phyloP scores from a whole-genome alignment of 176 grass and related monocot species.

The Areca catechu region DNA sequence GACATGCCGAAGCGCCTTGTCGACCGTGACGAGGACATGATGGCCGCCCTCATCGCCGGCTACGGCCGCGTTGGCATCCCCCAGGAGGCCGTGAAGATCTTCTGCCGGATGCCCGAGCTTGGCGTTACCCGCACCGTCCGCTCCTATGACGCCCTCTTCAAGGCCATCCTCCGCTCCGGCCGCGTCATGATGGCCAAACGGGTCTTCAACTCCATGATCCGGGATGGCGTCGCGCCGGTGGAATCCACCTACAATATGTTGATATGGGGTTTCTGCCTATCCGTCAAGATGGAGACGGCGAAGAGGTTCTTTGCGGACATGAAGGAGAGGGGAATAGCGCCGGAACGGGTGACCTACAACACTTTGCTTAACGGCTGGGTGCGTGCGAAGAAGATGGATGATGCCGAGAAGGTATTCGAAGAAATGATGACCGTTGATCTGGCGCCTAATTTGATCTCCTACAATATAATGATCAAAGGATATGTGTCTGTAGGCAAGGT shows the following conservation, averaged over 20 bases:
- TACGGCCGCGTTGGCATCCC: constrained; percentile 68
- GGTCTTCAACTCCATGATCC: constrained; percentile 74
- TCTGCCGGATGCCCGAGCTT: constrained; percentile 81
- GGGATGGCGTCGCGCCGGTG: constrained; percentile 31
- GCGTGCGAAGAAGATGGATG: constrained; percentile 50
- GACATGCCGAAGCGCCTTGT: constrained; percentile 67
- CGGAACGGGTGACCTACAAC: constrained; percentile 64
- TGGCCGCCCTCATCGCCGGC: constrained; percentile 50
- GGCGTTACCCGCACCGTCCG: constrained; percentile 49
- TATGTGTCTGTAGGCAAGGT: constrained; percentile 41
- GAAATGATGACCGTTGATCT: constrained; percentile 45
- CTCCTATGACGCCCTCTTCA: constrained; percentile 86
- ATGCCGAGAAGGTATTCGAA: constrained; percentile 66
- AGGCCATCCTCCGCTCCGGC: constrained; percentile 67
- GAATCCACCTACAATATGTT: constrained; percentile 71
- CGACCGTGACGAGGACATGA: constrained; percentile 49
- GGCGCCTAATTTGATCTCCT: constrained; percentile 43
- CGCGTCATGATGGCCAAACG: constrained; percentile 70
- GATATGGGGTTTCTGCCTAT: constrained; percentile 83
- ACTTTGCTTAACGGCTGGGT: constrained; percentile 68
- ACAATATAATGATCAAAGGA: constrained; percentile 93
- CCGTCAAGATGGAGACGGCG: constrained; percentile 56
- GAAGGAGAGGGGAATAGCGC: constrained; percentile 43
- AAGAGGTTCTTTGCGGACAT: constrained; percentile 64
- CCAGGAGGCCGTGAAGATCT: constrained; percentile 88